phyloP scores from a whole-genome alignment of 2,329 filamentous ascomycete species.

The Cladosporium cucumerinum region DNA sequence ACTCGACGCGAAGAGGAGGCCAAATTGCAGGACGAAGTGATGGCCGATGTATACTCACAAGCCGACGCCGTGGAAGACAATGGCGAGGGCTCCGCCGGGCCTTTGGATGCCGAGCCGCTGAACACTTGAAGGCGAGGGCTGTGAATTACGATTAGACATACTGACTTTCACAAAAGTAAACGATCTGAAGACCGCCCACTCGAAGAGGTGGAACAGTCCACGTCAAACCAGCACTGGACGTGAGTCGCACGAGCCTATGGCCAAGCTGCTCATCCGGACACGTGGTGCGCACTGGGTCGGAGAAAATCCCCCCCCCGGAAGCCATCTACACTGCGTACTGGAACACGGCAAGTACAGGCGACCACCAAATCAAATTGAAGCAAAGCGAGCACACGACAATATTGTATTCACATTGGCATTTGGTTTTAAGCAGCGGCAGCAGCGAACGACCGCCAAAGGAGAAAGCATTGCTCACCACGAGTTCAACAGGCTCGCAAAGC shows the following conservation, averaged over 20 bases:
- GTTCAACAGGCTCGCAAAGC: background rate
- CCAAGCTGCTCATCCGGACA: background rate
- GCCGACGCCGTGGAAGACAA: constrained; percentile 5
- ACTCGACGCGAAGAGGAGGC: background rate
- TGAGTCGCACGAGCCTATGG: background rate
- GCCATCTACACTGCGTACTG: background rate
- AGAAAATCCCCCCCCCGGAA: background rate
- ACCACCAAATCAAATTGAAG: background rate
- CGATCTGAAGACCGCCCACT: background rate
- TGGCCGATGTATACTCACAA: constrained; percentile 26
- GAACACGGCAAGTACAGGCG: background rate
- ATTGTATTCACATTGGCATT: background rate
- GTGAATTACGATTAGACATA: background rate
- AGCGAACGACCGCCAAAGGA: background rate
- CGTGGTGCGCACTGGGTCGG: background rate
- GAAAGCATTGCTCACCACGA: background rate
- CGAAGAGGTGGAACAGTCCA: background rate
- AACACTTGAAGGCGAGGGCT: background rate
- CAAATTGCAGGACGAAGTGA: constrained; percentile 25
- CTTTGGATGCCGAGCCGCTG: background rate
- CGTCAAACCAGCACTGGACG: background rate
- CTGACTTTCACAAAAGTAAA: background rate
- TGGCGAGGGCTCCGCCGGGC: constrained; percentile 2
- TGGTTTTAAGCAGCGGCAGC: background rate
- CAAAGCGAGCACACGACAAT: background rate